These are phyloP conservation scores for Syzygium syzygioides DNA, from an alignment of 441 rosid species.

Conservation along the genomic window DNA sequence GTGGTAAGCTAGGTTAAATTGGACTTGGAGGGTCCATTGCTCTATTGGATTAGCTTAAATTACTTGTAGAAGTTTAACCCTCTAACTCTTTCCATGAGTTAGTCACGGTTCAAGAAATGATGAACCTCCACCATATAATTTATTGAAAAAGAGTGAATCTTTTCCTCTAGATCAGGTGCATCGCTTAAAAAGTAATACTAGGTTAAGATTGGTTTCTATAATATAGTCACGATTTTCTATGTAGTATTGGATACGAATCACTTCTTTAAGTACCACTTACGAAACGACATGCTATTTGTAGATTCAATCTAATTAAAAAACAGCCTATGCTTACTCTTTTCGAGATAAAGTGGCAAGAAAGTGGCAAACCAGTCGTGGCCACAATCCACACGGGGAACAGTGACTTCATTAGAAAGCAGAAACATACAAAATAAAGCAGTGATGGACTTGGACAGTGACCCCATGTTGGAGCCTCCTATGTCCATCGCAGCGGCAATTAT, in stretches of 20 bases:
- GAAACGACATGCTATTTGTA: neutral
- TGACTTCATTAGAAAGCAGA: neutral
- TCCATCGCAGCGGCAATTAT: neutral
- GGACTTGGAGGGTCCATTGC: neutral
- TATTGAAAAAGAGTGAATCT: neutral
- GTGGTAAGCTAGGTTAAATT: neutral
- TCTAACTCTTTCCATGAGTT: neutral
- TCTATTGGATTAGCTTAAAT: neutral
- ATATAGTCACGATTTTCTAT: neutral
- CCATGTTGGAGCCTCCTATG: neutral
- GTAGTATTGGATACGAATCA: neutral
- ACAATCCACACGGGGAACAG: neutral
- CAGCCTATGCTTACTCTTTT: neutral
- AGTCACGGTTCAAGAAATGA: neutral
- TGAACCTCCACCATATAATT: neutral
- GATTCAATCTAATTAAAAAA: neutral
- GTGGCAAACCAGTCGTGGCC: neutral
- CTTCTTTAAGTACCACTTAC: neutral
- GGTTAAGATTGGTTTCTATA: neutral
- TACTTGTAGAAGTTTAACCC: neutral
- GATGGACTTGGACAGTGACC: neutral
- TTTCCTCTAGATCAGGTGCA: neutral
- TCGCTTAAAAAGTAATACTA: neutral
- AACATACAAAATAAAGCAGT: neutral
- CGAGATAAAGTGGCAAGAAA: neutral